Percentiles rank a stretch among this genome's conserved stretches.
Evolutionary conservation across 768 basidiomycete genomes (phyloP).

Genomic region (Suillus variegatus): DNA sequence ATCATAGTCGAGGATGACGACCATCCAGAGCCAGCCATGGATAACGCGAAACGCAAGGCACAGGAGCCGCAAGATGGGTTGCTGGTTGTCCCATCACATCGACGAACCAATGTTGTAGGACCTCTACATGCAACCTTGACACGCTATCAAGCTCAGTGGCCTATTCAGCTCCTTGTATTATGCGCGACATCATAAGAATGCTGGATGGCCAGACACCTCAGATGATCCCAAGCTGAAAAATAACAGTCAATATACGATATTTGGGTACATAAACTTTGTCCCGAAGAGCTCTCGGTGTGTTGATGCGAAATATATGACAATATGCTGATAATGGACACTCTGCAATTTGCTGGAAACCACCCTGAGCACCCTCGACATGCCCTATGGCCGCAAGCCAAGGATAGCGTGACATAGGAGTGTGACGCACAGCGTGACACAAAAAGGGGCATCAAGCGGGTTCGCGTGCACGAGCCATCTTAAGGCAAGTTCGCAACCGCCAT

Average conservation of each 20-base stretch:
- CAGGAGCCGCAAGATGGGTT: neutral
- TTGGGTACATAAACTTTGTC: neutral
- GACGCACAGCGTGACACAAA: constrained; percentile 7
- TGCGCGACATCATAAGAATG: neutral
- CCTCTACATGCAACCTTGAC: neutral
- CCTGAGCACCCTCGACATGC: neutral
- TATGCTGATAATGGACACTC: neutral
- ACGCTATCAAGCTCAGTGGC: too few species aligned
- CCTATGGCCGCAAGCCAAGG: neutral
- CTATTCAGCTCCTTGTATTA: neutral
- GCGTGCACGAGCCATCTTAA: neutral
- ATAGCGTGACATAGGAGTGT: neutral
- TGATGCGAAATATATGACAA: neutral
- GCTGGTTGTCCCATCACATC: neutral
- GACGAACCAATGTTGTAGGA: neutral
- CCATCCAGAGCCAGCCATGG: neutral
- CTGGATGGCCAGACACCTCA: neutral
- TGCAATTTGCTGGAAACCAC: neutral
- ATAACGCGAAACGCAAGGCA: neutral
- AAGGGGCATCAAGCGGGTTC: constrained; percentile 11
- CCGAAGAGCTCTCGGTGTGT: neutral
- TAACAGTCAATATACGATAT: neutral
- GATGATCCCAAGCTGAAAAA: neutral
- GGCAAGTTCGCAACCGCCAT: constrained; percentile 13
- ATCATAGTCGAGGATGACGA: neutral